These are phyloP conservation scores for Zymoseptoria brevis DNA, from an alignment of 2,329 filamentous ascomycete species.

Conservation along the genomic window DNA sequence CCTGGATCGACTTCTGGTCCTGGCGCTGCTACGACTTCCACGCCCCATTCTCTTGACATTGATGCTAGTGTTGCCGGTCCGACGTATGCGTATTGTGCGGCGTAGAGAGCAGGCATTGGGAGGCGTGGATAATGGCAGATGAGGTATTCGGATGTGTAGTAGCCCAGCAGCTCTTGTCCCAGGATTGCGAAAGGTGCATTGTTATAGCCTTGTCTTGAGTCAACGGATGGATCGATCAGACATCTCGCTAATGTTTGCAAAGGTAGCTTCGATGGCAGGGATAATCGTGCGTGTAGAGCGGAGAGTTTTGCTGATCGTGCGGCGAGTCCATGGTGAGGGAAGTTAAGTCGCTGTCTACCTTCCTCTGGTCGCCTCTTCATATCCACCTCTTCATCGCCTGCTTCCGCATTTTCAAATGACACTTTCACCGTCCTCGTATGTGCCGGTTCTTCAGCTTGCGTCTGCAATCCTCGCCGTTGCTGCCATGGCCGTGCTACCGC, in stretches of 20 bases:
- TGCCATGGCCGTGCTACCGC: slow-evolving; percentile 3
- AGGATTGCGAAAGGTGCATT: slow-evolving; percentile 76
- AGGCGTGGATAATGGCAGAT: slow-evolving; percentile 84
- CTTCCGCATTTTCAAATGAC: slow-evolving; percentile 15
- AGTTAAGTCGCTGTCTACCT: slow-evolving; percentile 12
- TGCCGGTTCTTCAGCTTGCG: slow-evolving; percentile 19
- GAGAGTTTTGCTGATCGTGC: slow-evolving; percentile 76
- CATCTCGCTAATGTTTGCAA: slow-evolving; percentile 78
- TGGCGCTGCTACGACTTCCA: slow-evolving; percentile 77
- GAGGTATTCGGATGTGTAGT: slow-evolving; percentile 82
- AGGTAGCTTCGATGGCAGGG: slow-evolving; percentile 72
- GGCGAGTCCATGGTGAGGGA: slow-evolving; percentile 37
- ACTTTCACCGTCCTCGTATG: slow-evolving; percentile 5
- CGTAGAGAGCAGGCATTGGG: slow-evolving; percentile 78
- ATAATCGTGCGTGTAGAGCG: slow-evolving; percentile 82
- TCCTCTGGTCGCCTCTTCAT: neutral
- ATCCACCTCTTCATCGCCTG: slow-evolving; percentile 22
- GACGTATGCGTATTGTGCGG: slow-evolving; percentile 75
- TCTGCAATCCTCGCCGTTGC: slow-evolving; percentile 11
- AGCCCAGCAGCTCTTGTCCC: slow-evolving; percentile 74
- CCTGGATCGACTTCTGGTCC: slow-evolving; percentile 89
- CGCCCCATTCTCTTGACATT: slow-evolving; percentile 79
- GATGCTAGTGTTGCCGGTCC: slow-evolving; percentile 66
- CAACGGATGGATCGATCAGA: slow-evolving; percentile 78
- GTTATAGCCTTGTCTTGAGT: slow-evolving; percentile 73